Conservation (phyloP, 148 eudicot species). For the Rhododendron williamsianum region DNA sequence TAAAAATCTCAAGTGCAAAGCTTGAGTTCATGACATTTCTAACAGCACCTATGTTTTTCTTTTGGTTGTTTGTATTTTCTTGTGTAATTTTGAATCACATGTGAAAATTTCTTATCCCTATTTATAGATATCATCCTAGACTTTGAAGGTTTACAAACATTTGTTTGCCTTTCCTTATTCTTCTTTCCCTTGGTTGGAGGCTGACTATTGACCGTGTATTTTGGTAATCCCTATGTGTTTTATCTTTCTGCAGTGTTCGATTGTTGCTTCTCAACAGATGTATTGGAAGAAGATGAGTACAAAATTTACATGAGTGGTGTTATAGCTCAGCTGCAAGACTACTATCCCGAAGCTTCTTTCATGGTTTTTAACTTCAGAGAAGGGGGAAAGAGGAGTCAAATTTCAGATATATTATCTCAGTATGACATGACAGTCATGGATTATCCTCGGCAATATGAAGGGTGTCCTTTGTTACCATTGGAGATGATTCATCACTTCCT, state of each 20-base stretch:
- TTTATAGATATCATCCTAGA: not conserved
- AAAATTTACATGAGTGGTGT: slow-evolving; percentile 59
- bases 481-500: slow-evolving; percentile 76
- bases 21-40: not conserved
- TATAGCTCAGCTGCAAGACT: slow-evolving; percentile 62
- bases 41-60: not conserved
- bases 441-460: slow-evolving; percentile 67
- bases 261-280: slow-evolving; percentile 72
- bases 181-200: not conserved
- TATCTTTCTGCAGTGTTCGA: slow-evolving; percentile 52
- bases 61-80: not conserved
- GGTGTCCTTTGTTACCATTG: slow-evolving; percentile 62
- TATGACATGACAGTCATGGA: slow-evolving; percentile 87
- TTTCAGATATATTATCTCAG: slow-evolving; percentile 61
- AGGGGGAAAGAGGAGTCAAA: slow-evolving; percentile 63
- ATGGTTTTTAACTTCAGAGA: slow-evolving; percentile 83
- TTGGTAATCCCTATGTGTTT: not conserved
- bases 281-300: slow-evolving; percentile 63
- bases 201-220: not conserved
- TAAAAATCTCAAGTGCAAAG: not conserved
- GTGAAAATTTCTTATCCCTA: not conserved
- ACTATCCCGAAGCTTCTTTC: slow-evolving; percentile 68
- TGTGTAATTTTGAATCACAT: not conserved
- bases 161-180: not conserved
- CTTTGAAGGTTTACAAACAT: not conserved